Conservation (phyloP, 345 rosid genomes). For the Eucalyptus pumila region DNA sequence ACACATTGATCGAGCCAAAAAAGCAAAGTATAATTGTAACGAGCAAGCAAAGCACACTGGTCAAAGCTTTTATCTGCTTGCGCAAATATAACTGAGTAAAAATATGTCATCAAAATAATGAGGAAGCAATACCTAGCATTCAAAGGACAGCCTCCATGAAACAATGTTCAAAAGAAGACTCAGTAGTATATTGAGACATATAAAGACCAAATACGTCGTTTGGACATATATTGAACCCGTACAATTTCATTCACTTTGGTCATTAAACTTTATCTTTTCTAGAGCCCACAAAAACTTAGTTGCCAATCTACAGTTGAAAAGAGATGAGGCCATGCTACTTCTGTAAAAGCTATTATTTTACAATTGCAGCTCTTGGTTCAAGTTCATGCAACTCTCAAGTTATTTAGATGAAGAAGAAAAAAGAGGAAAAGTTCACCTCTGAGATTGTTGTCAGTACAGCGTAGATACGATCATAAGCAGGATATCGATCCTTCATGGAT, state of each 20-base stretch:
- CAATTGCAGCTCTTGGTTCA: background rate
- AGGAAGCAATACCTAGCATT: background rate
- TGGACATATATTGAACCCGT: background rate
- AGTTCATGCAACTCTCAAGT: background rate
- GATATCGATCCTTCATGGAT: constrained; percentile 70
- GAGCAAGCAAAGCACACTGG: background rate
- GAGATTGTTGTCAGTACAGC: constrained; percentile 84
- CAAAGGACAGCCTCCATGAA: background rate
- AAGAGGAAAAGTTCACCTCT: constrained; percentile 31
- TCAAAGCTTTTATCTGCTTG: background rate
- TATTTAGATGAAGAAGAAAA: background rate
- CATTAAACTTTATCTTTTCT: background rate
- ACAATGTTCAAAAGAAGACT: background rate
- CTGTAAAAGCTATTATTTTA: background rate
- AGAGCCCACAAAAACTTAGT: background rate
- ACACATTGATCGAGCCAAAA: background rate
- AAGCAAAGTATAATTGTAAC: background rate
- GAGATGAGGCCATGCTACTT: background rate
- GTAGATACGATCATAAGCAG: constrained; percentile 86
- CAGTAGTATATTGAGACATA: background rate
- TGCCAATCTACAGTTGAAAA: background rate
- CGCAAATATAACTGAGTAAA: background rate
- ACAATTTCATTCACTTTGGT: background rate
- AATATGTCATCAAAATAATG: background rate
- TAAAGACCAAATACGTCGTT: background rate